These are phyloP conservation scores for Pseudocercospora fuligena DNA, from an alignment of 2,329 filamentous ascomycete species.

Conservation along the genomic window DNA sequence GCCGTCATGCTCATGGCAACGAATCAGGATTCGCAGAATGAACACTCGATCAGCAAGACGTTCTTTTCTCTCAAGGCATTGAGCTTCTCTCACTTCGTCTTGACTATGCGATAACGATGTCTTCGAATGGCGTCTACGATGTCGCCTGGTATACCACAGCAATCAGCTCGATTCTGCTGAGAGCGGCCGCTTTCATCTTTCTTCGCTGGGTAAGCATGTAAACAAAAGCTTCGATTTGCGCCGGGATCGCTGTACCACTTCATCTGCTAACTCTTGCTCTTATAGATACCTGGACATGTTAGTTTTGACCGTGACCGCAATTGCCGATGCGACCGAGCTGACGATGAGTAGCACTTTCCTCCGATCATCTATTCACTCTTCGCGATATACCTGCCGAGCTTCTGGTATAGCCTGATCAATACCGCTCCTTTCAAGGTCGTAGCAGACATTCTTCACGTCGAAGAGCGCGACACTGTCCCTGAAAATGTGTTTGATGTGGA, in stretches of 20 bases:
- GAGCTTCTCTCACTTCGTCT: neutral
- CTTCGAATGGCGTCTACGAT: slow-evolving; percentile 11
- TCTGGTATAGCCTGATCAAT: slow-evolving; percentile 38
- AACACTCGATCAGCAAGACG: neutral
- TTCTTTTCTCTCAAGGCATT: neutral
- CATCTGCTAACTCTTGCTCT: slow-evolving; percentile 19
- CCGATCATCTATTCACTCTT: slow-evolving; percentile 45
- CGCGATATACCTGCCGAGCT: slow-evolving; percentile 52
- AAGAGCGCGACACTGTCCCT: slow-evolving; percentile 47
- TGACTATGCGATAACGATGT: slow-evolving; percentile 2
- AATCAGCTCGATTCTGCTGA: slow-evolving; percentile 34
- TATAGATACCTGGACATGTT: slow-evolving; percentile 45
- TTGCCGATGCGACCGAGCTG: slow-evolving; percentile 26
- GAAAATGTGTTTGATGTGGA: slow-evolving; percentile 31
- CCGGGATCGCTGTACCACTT: slow-evolving; percentile 18
- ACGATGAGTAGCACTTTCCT: slow-evolving; percentile 38
- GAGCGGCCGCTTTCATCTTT: slow-evolving; percentile 41
- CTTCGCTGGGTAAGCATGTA: slow-evolving; percentile 42
- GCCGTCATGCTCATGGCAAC: slow-evolving; percentile 1
- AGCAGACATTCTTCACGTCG: slow-evolving; percentile 42
- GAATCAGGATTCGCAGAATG: neutral
- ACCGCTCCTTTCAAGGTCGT: slow-evolving; percentile 41
- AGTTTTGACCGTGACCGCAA: slow-evolving; percentile 19
- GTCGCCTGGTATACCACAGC: slow-evolving; percentile 28
- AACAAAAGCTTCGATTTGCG: slow-evolving; percentile 22